Evolutionary conservation across 108 stramenopile species (phyloP).

Genomic region (Parmales sp.): DNA sequence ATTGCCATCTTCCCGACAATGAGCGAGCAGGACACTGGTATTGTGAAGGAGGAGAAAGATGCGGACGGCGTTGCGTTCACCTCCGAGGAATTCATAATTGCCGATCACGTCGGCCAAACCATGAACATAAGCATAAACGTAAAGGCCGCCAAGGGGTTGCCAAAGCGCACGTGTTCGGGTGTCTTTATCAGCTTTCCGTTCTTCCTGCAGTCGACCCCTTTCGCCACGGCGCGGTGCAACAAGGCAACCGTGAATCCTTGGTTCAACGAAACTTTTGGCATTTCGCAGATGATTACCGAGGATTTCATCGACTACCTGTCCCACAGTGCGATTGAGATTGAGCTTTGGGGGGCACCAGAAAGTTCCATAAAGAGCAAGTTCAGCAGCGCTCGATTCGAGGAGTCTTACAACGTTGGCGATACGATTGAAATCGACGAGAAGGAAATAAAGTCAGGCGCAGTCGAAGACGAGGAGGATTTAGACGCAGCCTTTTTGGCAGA

Average conservation of each 20-base stretch:
- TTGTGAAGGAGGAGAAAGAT: neutral
- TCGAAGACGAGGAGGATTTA: neutral
- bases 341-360: conserved; percentile 2
- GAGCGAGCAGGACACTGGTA: neutral
- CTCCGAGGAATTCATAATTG: neutral
- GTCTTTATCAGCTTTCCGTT: conserved; percentile 2
- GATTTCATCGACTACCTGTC: conserved; percentile 5
- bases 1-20: neutral
- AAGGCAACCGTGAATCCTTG: conserved; percentile 1
- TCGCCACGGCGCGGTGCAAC: neutral
- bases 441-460: too few relatives aligned
- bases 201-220: neutral
- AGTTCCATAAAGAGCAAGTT: neutral
- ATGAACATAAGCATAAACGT: neutral
- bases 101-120: neutral
- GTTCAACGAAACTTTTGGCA: conserved; percentile 4
- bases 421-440: neutral
- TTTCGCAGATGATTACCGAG: neutral
- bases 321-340: conserved; percentile 3
- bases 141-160: conserved; percentile 2
- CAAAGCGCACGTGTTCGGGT: neutral
- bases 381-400: too few relatives aligned
- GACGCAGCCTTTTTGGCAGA: neutral
- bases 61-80: neutral
- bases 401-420: neutral